Evolutionary conservation across 345 rosid genomes (phyloP), one percentile per base, ranked within the genome.

Genomic region (Hevea brasiliensis): DNA sequence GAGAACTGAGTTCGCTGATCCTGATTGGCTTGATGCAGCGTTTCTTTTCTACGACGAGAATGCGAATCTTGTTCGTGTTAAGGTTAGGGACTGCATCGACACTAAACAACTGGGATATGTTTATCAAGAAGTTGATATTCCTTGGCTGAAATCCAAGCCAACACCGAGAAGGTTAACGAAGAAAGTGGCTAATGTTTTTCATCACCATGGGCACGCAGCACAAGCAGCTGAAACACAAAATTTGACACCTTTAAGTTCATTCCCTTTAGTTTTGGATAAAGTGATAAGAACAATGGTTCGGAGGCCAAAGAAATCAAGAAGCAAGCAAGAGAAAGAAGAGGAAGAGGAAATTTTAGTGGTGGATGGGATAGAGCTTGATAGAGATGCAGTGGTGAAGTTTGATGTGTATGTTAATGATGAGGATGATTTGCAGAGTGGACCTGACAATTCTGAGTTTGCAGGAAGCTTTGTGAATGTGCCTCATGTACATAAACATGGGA

Each of bases 11-110:
- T 79, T 85, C 73, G 76, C 78, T 0, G 89, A 86, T 59, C 67
- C 85, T 0, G 90, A 89, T 54, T 89, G 94, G 94, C 81, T 86
- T 3, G 68, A 87, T 15, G 74, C 94, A 0, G 55, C 64, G 2
- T 86, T 89, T 40, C 57, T 89, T 18, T 86, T 89, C 80, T 87
- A 85, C 3, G 90, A 89, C 45, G 94, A 89, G 76, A 86, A 89
- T 17, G 88, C 84, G 0, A 69, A 85, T 26, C 81, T 78, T 3
- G 91, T 89, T 20, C 86, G 90, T 35, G 88, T 85, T 26, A 85
- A 83, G 51, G 88, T 89, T 27, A 65, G 77, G 2, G 94, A 89
- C 32, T 83, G 90, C 62, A 76, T 89, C 0, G 87, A 89, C 29
- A 51, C 13, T 7, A 75, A 20, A n/a, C 78, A 72, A 0, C 58